Evolutionary conservation across 345 rosid species (phyloP).

Genomic region (Aquilaria sinensis): DNA sequence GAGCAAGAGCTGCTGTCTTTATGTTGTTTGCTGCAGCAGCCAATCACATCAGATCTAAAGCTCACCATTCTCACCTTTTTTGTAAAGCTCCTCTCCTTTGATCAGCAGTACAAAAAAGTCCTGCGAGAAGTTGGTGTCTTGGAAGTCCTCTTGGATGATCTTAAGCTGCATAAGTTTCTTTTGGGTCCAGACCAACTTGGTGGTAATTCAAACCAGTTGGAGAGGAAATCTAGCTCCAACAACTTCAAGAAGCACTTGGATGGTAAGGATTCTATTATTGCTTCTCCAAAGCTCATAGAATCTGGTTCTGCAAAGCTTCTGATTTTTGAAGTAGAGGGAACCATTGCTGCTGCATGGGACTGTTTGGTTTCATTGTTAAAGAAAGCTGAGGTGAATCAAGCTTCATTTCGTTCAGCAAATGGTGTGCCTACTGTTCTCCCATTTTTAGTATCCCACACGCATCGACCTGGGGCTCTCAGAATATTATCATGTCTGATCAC

Average conservation of each 20-base stretch:
- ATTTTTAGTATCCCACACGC: conserved; percentile 62
- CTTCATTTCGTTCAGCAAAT: conserved; percentile 76
- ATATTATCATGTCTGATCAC: conserved; percentile 80
- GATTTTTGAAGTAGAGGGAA: conserved; percentile 72
- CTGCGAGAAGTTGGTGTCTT: conserved; percentile 90
- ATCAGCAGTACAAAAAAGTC: conserved; percentile 91
- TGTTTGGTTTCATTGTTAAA: conserved; percentile 77
- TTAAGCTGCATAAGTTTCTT: conserved; percentile 85
- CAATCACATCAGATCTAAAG: conserved; percentile 77
- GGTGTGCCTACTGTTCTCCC: conserved; percentile 82
- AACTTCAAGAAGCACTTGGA: conserved; percentile 80
- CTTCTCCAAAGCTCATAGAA: conserved; percentile 79
- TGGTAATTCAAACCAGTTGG: conserved; percentile 34
- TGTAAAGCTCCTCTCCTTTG: conserved; percentile 86
- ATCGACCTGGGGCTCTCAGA: conserved; percentile 80
- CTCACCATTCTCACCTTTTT: conserved; percentile 83
- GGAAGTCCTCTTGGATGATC: conserved; percentile 81
- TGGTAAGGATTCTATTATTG: conserved; percentile 64
- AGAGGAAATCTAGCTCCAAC: conserved; percentile 55
- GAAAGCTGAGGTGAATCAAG: conserved; percentile 84
- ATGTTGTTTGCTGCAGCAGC: conserved; percentile 91
- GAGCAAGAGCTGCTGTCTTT: conserved; percentile 94
- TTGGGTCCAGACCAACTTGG: conserved; percentile 51
- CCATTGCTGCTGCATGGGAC: conserved; percentile 84
- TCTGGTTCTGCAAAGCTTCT: conserved; percentile 64